These are phyloP conservation scores for Melaleuca quinquenervia DNA, from an alignment of 345 rosid species.

Conservation along the genomic window DNA sequence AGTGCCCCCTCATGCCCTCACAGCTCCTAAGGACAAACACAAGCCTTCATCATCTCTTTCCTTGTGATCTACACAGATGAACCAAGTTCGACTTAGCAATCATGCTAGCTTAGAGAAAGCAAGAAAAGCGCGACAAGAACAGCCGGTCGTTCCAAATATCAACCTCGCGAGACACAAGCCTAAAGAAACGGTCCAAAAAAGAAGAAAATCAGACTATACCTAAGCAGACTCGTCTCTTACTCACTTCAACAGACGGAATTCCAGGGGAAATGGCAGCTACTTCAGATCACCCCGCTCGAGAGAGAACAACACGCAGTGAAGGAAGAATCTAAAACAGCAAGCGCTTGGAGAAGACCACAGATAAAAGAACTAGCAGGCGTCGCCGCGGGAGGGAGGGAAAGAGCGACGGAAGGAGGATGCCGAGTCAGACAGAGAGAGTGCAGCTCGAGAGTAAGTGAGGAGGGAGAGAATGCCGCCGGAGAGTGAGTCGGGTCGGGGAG, in stretches of 20 bases:
- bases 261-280: not conserved
- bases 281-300: constrained; percentile 2
- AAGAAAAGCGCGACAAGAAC: not conserved
- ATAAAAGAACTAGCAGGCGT: not conserved
- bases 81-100: not conserved
- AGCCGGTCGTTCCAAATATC: not conserved
- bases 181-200: not conserved
- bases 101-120: not conserved
- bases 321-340: not conserved
- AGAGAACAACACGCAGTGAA: not conserved
- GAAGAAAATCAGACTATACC: not conserved
- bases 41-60: constrained; percentile 73
- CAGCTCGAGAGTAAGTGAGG: not conserved
- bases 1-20: constrained; percentile 64
- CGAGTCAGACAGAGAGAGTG: not conserved
- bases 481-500: not conserved
- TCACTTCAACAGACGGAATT: too few species aligned
- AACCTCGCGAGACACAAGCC: not conserved
- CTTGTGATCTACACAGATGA: constrained; percentile 43
- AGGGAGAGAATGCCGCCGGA: not conserved
- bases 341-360: not conserved
- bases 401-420: not conserved
- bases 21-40: constrained; percentile 45
- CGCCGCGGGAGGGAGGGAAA: not conserved
- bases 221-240: not conserved